phyloP scores from a whole-genome alignment of 192 early-diverging fungal species.

The Ambispora gerdemannii region DNA sequence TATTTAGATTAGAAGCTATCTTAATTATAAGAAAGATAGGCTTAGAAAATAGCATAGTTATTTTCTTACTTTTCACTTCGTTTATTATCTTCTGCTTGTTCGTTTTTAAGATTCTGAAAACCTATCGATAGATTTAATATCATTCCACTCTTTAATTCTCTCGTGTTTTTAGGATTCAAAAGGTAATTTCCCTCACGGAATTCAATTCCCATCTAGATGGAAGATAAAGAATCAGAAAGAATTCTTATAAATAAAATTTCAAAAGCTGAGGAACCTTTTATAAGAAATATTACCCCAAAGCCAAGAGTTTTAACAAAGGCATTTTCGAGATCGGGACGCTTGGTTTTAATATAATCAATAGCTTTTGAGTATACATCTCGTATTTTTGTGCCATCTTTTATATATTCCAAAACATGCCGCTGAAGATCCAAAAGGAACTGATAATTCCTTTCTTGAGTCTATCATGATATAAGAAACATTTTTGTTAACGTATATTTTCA shows the following conservation, averaged over 20 bases:
- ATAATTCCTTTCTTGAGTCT: constrained; percentile 90
- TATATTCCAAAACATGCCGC: constrained; percentile 61
- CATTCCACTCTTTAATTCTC: constrained; percentile 76
- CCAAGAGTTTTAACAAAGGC: constrained; percentile 87
- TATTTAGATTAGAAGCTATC: constrained; percentile 6
- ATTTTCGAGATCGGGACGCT: constrained; percentile 81
- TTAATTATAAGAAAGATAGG: constrained; percentile 3
- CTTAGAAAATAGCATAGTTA: background rate
- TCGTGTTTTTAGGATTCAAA: constrained; percentile 67
- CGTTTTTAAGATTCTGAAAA: constrained; percentile 80
- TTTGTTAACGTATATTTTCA: constrained; percentile 18
- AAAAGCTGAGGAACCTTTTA: background rate
- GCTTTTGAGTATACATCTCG: constrained; percentile 75
- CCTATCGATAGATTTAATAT: constrained; percentile 80
- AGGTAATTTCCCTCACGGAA: constrained; percentile 82
- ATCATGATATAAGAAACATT: background rate
- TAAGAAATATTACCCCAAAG: constrained; percentile 56
- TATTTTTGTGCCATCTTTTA: constrained; percentile 74
- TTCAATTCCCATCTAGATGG: constrained; percentile 82
- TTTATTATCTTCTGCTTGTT: constrained; percentile 66
- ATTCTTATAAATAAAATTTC: background rate
- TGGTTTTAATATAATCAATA: constrained; percentile 63
- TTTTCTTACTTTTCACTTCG: constrained; percentile 58
- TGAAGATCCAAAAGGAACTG: constrained; percentile 85
- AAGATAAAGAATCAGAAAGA: constrained; percentile 24